Evolutionary conservation across 345 rosid genomes (phyloP).

Genomic region (Eucalyptus tenuipes): DNA sequence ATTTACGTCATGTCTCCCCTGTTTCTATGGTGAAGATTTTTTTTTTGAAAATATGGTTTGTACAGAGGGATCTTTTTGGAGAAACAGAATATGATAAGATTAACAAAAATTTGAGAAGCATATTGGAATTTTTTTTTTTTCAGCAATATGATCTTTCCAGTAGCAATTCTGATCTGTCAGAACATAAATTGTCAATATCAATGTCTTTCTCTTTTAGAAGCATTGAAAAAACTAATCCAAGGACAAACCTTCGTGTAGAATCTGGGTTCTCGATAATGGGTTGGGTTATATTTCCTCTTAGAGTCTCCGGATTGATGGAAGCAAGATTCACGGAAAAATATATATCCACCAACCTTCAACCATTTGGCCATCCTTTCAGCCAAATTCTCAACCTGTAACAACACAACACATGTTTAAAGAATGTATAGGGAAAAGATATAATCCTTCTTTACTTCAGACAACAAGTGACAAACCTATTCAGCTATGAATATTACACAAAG

Average conservation of each 20-base stretch:
- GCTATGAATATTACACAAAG: neutral
- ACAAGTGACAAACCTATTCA: neutral
- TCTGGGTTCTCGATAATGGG: slow-evolving; percentile 96
- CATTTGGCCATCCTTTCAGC: slow-evolving; percentile 71
- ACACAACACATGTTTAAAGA: neutral
- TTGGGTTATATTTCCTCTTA: slow-evolving; percentile 70
- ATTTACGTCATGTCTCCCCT: neutral
- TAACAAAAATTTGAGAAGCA: neutral
- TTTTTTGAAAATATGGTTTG: neutral
- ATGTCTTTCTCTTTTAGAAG: neutral
- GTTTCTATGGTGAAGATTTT: neutral
- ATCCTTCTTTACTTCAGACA: neutral
- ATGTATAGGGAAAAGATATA: neutral
- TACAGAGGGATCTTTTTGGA: neutral
- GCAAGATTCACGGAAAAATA: slow-evolving; percentile 96
- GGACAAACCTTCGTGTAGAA: slow-evolving; percentile 73
- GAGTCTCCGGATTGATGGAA: slow-evolving; percentile 93
- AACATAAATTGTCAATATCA: neutral
- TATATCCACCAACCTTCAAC: slow-evolving; percentile 83
- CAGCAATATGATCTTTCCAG: neutral
- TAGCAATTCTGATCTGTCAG: neutral
- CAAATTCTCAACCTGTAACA: slow-evolving; percentile 54
- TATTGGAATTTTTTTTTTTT: neutral
- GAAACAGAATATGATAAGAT: neutral
- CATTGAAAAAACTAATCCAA: neutral